Base-by-base conservation (phyloP, 306 rosid genomes). In the Fagus crenata region DNA sequence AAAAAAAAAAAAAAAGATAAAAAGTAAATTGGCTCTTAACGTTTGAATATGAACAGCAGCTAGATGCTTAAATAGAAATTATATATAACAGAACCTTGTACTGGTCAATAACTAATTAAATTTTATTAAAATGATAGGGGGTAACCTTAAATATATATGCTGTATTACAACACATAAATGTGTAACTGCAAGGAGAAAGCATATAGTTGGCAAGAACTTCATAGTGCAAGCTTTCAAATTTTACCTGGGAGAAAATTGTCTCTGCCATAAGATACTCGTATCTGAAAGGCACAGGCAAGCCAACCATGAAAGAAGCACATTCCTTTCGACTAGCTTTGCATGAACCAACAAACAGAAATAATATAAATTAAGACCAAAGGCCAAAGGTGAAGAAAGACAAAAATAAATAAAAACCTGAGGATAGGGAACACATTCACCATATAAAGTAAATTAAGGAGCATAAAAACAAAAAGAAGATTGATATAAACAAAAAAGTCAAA, bases 291-390 rank as follows among this genome's bases (percentile, higher is more conserved):
- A 96, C 98, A 5, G 97, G 99, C 64, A 96, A 88, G 67, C 99
- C 91, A 85, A 88, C 99, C 96, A 96, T 88, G 89, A 89, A 96
- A 72, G 97, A 87, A 46, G 97, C 96, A 74, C 99, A 96, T 88
- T 96, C 99, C 91, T 92, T 96, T 76, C 99, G 99, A 92, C 99
- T 96, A 89, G 90, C 97, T 90, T 92, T 92, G 90, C 98, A 92
- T 73, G 81, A 94, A 94, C 33, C 87, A 87, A 84, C 79, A 84
- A 72, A 83, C 75, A 79, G 67, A 69, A 53, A 73, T 12, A 60
- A 81, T 73, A 84, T 85, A 80, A 75, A 81, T 82, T 82, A 86
- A 78, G 79, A 49, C 78, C 18, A 73, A 74, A 71, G 7, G 1
- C 22, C 37, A 18, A 43, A 68, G 69, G 37, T 2, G 6, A 9